Evolutionary conservation across 768 basidiomycete species (phyloP).

Genomic region (Mycena rebaudengoi): DNA sequence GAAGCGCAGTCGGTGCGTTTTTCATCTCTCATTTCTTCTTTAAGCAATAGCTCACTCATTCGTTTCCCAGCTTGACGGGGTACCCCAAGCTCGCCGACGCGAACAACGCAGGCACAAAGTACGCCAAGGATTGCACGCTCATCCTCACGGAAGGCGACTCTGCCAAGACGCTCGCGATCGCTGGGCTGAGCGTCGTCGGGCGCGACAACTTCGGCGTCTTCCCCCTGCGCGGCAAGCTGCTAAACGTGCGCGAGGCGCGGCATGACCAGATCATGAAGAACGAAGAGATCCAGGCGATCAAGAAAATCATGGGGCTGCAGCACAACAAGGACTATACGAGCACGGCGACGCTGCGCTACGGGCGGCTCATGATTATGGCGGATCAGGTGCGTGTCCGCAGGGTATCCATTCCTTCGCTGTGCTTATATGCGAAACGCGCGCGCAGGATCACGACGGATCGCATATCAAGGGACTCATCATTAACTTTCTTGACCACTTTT

Average conservation of each 20-base stretch:
- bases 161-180: constrained; percentile 95
- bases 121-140: constrained; percentile 86
- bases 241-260: constrained; percentile 96
- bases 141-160: constrained; percentile 99
- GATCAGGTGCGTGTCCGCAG: constrained; percentile 78
- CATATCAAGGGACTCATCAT: constrained; percentile 99
- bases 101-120: constrained; percentile 92
- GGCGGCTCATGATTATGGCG: constrained; percentile 98
- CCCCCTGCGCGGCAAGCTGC: constrained; percentile 93
- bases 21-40: not conserved
- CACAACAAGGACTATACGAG: constrained; percentile 90
- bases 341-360: constrained; percentile 81
- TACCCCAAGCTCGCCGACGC: constrained; percentile 95
- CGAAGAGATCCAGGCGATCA: constrained; percentile 95
- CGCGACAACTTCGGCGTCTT: constrained; percentile 98
- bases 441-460: constrained; percentile 98
- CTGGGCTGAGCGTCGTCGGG: constrained; percentile 93
- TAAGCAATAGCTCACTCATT: not conserved
- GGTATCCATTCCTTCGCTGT: not conserved
- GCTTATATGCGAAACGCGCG: no score
- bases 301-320: constrained; percentile 97
- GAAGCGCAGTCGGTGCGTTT: constrained; percentile 81
- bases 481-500: constrained; percentile 97
- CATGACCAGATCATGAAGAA: constrained; percentile 99
- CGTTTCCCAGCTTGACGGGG: constrained; percentile 74